These are phyloP conservation scores for Brassica napus DNA, from an alignment of 345 rosid genomes.

Conservation along the genomic window Da-Ae NC_063438.1:26417001-26417500, in stretches of 20 bases:
- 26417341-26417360: conserved; percentile 78
- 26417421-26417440: conserved; percentile 84
- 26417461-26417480: conserved; percentile 53
- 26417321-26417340: conserved; percentile 90
- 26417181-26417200: conserved; percentile 56
- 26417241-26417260: conserved; percentile 54
- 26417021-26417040: conserved; percentile 60
- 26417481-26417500: conserved; percentile 40
- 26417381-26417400: conserved; percentile 95
- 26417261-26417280: conserved; percentile 45
- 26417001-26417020: conserved; percentile 51
- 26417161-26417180: conserved; percentile 47
- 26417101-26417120: conserved; percentile 80
- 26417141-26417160: conserved; percentile 19
- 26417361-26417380: conserved; percentile 91
- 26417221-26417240: conserved; percentile 84
- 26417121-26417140: conserved; percentile 61
- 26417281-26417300: conserved; percentile 63
- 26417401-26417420: conserved; percentile 92
- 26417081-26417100: conserved; percentile 95
- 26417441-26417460: conserved; percentile 83
- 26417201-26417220: conserved; percentile 81
- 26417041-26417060: conserved; percentile 85
- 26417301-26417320: conserved; percentile 89
- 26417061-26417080: conserved; percentile 78